These are phyloP conservation scores for Cercospora sp. DNA, from an alignment of 2,329 filamentous ascomycete genomes.

Conservation along the genomic window DNA sequence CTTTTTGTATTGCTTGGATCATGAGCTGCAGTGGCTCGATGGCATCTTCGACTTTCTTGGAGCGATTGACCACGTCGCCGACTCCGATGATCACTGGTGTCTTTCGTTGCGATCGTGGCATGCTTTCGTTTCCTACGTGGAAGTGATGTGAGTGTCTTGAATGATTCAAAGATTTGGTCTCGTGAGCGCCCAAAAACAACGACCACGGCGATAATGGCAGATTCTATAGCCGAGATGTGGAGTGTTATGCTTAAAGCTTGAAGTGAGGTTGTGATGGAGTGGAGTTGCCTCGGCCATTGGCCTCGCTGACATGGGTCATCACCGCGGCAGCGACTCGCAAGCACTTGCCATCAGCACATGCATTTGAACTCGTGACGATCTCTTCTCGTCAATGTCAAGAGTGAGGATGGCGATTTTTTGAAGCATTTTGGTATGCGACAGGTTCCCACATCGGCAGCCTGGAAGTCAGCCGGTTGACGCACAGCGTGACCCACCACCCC, in stretches of 20 bases:
- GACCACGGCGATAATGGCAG: neutral
- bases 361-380: neutral
- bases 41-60: constrained; percentile 52
- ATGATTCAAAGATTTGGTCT: neutral
- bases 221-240: neutral
- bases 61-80: constrained; percentile 61
- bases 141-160: neutral
- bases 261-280: neutral
- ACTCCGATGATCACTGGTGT: constrained; percentile 63
- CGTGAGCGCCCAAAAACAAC: too few species aligned
- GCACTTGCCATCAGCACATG: neutral
- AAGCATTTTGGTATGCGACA: neutral
- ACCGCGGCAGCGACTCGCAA: constrained; percentile 6
- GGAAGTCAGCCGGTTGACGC: neutral
- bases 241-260: neutral
- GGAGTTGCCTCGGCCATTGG: constrained; percentile 10
- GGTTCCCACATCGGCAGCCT: neutral
- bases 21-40: constrained; percentile 62
- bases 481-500: neutral
- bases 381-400: neutral
- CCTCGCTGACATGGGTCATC: neutral
- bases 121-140: neutral
- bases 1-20: constrained; percentile 54
- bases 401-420: neutral
- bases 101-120: constrained; percentile 20